phyloP scores from a whole-genome alignment of 2,329 filamentous ascomycete genomes.

The Paracorniculantispora psalliotae region DNA sequence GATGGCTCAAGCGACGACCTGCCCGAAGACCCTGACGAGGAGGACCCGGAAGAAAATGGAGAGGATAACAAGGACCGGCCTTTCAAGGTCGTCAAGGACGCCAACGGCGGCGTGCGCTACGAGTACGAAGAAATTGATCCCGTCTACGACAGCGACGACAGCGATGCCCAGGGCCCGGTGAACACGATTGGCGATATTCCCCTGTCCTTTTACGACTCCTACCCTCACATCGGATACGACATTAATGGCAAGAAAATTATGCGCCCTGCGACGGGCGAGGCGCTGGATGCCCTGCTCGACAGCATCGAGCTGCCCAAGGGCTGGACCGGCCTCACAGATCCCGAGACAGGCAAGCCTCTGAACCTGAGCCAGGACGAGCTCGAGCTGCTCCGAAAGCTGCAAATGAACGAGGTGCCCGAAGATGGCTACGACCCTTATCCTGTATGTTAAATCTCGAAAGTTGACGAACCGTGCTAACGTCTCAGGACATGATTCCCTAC shows the following conservation, averaged over 20 bases:
- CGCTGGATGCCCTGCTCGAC: conserved; percentile 86
- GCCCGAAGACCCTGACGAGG: conserved; percentile 28
- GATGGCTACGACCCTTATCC: conserved; percentile 93
- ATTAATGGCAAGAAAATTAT: conserved; percentile 99
- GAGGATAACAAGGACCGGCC: conserved; percentile 38
- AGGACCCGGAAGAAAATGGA: conserved; percentile 28
- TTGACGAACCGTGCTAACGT: conserved; percentile 11
- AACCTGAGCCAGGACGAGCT: conserved; percentile 84
- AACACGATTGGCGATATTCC: conserved; percentile 98
- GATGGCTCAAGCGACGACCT: conserved; percentile 28
- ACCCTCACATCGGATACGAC: conserved; percentile 96
- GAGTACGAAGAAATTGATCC: conserved; percentile 92
- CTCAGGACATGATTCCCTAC: conserved; percentile 79
- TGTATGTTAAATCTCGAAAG: conserved; percentile 37
- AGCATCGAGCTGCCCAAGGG: conserved; percentile 96
- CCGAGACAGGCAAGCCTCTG: conserved; percentile 86
- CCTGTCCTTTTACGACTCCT: conserved; percentile 91
- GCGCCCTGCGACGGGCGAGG: conserved; percentile 89
- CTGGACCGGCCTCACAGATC: conserved; percentile 94
- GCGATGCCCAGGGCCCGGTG: conserved; percentile 68
- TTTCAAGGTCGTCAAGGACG: conserved; percentile 64
- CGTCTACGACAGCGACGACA: conserved; percentile 93
- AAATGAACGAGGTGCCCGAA: conserved; percentile 80
- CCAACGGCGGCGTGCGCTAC: conserved; percentile 86
- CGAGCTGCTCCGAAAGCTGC: conserved; percentile 80